phyloP scores from a whole-genome alignment of 78 protist species.

The Dictyostelium capitatum region DNA sequence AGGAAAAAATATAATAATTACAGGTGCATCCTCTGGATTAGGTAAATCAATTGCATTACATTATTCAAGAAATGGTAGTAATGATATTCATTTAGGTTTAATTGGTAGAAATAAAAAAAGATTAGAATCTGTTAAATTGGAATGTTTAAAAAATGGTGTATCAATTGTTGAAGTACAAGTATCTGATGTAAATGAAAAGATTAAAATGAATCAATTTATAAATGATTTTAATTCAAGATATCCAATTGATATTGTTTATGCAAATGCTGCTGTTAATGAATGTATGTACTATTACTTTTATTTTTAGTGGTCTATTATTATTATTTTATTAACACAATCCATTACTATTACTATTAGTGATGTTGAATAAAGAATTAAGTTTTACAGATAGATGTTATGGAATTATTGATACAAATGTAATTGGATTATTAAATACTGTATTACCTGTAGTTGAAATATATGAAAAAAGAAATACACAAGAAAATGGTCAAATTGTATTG shows the following conservation, averaged over 20 bases:
- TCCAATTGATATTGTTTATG: constrained; percentile 41
- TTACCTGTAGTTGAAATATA: constrained; percentile 22
- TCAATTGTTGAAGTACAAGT: neutral
- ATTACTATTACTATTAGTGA: neutral
- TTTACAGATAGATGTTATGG: constrained; percentile 12
- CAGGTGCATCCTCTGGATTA: constrained; percentile 35
- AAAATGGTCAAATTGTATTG: constrained; percentile 50
- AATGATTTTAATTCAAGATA: neutral
- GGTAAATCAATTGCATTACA: constrained; percentile 22
- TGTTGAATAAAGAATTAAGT: neutral
- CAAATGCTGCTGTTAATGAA: constrained; percentile 52
- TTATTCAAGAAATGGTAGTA: constrained; percentile 6
- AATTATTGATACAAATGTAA: constrained; percentile 21
- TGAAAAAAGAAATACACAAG: neutral
- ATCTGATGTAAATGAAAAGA: constrained; percentile 13
- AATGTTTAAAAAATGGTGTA: constrained; percentile 28
- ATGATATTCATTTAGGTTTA: neutral
- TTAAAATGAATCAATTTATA: neutral
- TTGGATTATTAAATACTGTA: constrained; percentile 53
- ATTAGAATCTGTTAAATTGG: neutral
- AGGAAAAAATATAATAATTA: too few relatives aligned
- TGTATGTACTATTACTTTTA: neutral
- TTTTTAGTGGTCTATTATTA: neutral
- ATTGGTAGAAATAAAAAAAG: constrained; percentile 18
- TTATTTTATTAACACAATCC: neutral